Percentiles rank a stretch among this genome's conserved stretches.
Conservation (phyloP, 78 protist species). For the Dictyostelium brefeldianum region DNA sequence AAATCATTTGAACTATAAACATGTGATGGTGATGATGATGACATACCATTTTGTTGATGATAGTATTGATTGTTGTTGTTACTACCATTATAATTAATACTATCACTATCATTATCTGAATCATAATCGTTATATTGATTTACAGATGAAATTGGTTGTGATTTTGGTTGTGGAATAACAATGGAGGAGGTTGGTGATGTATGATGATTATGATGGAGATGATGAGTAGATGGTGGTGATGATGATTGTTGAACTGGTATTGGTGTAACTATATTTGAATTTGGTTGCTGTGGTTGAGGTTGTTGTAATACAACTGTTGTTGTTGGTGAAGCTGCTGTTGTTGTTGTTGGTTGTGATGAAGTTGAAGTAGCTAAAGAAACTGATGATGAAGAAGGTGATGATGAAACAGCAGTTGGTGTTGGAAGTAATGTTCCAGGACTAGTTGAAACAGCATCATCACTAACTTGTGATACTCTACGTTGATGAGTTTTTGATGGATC, state of each 20-base stretch:
- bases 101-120: neutral
- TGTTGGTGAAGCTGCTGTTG: neutral
- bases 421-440: conserved; percentile 2
- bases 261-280: neutral
- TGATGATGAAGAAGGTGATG: neutral
- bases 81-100: neutral
- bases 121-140: neutral
- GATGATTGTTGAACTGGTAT: neutral
- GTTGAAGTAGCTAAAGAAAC: neutral
- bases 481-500: conserved; percentile 62
- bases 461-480: conserved; percentile 54
- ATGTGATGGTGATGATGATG: conserved; percentile 25
- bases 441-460: neutral
- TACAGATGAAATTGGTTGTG: conserved; percentile 8
- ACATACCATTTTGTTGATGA: conserved; percentile 19
- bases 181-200: neutral
- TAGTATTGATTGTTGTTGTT: neutral
- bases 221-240: neutral
- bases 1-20: conserved; percentile 11
- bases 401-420: neutral
- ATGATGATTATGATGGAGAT: neutral
- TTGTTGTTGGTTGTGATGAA: neutral
- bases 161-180: conserved; percentile 5
- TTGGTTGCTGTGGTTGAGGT: neutral
- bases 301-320: neutral